These are phyloP conservation scores for Erythrophleum ivorense DNA, from an alignment of 331 rosid species.

Conservation along the genomic window DNA sequence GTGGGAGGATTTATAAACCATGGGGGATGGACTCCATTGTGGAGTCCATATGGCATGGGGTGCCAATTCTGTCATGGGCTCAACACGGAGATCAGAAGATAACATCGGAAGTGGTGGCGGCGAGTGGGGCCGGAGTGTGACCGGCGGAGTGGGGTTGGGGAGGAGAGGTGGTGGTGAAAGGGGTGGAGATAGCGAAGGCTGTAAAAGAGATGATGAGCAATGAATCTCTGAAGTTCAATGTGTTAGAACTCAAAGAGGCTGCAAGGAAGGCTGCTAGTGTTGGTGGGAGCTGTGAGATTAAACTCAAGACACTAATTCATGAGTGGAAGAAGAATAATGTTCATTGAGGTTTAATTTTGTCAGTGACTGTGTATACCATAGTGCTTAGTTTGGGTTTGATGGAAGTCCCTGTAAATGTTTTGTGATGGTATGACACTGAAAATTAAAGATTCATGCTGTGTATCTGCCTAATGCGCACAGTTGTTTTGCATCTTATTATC, in stretches of 20 bases:
- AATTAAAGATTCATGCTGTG: too few species aligned
- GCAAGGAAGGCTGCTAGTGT: constrained; percentile 41
- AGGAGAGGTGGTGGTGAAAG: constrained; percentile 34
- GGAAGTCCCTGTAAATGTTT: too few species aligned
- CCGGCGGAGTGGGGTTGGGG: constrained; percentile 56
- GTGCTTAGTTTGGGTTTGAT: too few species aligned
- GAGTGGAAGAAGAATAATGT: constrained; percentile 31
- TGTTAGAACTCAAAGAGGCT: constrained; percentile 33
- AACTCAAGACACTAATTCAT: constrained; percentile 9
- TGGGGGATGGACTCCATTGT: constrained; percentile 55
- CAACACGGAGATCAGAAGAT: constrained; percentile 56
- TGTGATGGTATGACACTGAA: too few species aligned
- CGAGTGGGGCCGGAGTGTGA: constrained; percentile 54
- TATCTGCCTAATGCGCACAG: too few species aligned
- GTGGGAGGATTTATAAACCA: constrained; percentile 60
- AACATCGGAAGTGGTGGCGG: constrained; percentile 40
- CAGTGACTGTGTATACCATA: too few species aligned
- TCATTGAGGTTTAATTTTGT: too few species aligned
- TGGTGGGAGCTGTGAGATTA: constrained; percentile 49
- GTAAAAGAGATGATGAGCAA: constrained; percentile 59
- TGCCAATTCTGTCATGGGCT: constrained; percentile 50
- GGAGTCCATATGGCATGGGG: constrained; percentile 50
- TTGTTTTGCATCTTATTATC: too few species aligned
- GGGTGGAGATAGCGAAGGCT: constrained; percentile 52
- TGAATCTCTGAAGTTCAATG: constrained; percentile 30